Evolutionary conservation across 768 basidiomycete species (phyloP), one percentile per base, ranked within the genome.

Genomic region (Lactarius sp.): DNA sequence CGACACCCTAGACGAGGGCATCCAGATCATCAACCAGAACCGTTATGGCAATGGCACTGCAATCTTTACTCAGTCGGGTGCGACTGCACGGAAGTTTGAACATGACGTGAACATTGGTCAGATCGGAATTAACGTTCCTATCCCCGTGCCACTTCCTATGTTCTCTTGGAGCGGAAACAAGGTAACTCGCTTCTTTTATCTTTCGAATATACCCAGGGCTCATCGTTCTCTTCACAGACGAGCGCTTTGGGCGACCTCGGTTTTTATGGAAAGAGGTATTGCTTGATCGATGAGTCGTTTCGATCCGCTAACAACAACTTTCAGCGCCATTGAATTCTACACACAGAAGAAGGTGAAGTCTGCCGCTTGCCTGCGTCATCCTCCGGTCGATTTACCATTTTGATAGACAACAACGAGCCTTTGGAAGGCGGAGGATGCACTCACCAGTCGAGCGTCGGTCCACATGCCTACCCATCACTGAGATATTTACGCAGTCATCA

Each of bases 141-240:
- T 93, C 56, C 91, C 94, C 14, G 96, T 99, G 6, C 96, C 96
- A 51, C 76, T 89, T 60, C 89, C 90, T 16, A 95, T 97, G 91
- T 98, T 97, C 78, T 84, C 92, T 34, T 96, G 93, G 93, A 93
- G 90, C 69, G 96, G 97, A 33, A 96, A 94, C 78, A 96, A 94
- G 80, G 83, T 80, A 54, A 60, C 66, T 53, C 36, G 22, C 37
- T 61, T 63, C 52, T 10, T 58, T 3, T 34, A 42, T 14, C n/a
- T 49, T 16, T 20, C 20, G 6, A 13, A 12, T 42, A 41, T 16
- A 16, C 3, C 4, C 27, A 13, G 27, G 16, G 56, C 57, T 49
- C 55, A 39, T 65, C 22, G 56, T 20, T 47, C 53, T 44, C 52
- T 41, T 46, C 50, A 53, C 49, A 85, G 83, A 86, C 78, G 46